These are phyloP conservation scores for Blumeriella jaapii DNA, from an alignment of 2,329 filamentous ascomycete genomes.

Conservation along the genomic window DNA sequence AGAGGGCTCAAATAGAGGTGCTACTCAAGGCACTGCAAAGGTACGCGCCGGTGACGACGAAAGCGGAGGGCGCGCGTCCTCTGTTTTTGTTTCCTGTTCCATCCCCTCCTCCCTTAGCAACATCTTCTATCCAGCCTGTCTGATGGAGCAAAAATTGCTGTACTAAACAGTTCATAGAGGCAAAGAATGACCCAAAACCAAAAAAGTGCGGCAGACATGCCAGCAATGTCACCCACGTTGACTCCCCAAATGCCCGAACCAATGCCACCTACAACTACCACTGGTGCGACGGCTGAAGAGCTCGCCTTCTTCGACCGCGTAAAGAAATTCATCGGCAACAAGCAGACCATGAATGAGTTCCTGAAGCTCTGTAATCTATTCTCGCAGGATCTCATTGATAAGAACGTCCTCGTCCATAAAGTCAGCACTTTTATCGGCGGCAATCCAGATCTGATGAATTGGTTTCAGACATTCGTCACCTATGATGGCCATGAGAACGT, in stretches of 20 bases:
- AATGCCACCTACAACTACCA: slow-evolving; percentile 61
- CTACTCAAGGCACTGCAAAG: slow-evolving; percentile 32
- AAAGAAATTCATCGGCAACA: slow-evolving; percentile 91
- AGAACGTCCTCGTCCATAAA: slow-evolving; percentile 69
- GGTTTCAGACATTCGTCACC: slow-evolving; percentile 75
- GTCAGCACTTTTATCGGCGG: slow-evolving; percentile 77
- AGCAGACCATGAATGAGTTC: slow-evolving; percentile 89
- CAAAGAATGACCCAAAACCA: slow-evolving; percentile 66
- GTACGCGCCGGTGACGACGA: too few relatives aligned
- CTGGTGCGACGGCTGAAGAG: slow-evolving; percentile 72
- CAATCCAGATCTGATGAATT: slow-evolving; percentile 78
- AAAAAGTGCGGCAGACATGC: slow-evolving; percentile 28
- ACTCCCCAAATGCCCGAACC: slow-evolving; percentile 83
- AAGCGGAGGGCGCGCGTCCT: too few relatives aligned
- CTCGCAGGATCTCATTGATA: slow-evolving; percentile 84
- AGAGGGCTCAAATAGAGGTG: slow-evolving; percentile 20
- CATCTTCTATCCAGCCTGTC: not conserved
- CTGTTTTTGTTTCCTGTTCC: too few relatives aligned
- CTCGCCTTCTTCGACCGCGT: slow-evolving; percentile 90
- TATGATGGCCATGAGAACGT: slow-evolving; percentile 67
- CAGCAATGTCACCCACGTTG: slow-evolving; percentile 63
- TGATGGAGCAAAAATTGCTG: not conserved
- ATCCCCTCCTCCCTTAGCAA: not conserved
- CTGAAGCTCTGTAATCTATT: slow-evolving; percentile 94
- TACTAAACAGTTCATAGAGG: slow-evolving; percentile 28